phyloP scores from a whole-genome alignment of 257 asterid genomes.

The Orobanche coerulescens region DNA sequence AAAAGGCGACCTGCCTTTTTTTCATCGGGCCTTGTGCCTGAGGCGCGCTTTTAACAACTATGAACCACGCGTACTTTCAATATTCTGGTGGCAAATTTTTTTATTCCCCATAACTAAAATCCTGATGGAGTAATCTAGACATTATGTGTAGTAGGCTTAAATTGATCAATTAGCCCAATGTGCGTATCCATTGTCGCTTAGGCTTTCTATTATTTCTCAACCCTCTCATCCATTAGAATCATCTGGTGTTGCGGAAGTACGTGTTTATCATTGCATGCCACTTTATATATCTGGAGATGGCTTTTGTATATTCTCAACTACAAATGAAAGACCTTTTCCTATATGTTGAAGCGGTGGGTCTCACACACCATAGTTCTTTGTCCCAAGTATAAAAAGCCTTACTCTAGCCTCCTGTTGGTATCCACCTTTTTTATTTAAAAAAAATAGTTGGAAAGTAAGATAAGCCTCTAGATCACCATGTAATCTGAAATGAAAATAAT shows the following conservation, averaged over 20 bases:
- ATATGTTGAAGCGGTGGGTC: neutral
- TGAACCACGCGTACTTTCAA: neutral
- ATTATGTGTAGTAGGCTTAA: neutral
- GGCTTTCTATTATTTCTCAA: no score
- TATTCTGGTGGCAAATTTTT: neutral
- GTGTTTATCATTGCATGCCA: neutral
- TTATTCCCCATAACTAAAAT: neutral
- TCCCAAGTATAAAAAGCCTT: neutral
- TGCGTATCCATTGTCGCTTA: no score
- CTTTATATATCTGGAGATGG: neutral
- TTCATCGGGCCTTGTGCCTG: no score
- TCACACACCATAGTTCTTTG: neutral
- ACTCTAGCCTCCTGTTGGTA: neutral
- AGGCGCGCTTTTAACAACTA: no score
- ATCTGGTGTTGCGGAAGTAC: neutral
- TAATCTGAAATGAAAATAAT: neutral
- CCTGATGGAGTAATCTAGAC: neutral
- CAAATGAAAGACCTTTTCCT: neutral
- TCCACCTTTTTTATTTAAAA: neutral
- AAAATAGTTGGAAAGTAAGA: neutral
- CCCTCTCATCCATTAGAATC: neutral
- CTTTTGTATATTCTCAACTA: neutral
- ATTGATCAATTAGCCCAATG: neutral
- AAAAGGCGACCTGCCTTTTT: no score
- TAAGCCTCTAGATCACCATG: constrained; percentile 6